phyloP scores from a whole-genome alignment of 495 filamentous ascomycete species.

The Letharia lupina region DNA sequence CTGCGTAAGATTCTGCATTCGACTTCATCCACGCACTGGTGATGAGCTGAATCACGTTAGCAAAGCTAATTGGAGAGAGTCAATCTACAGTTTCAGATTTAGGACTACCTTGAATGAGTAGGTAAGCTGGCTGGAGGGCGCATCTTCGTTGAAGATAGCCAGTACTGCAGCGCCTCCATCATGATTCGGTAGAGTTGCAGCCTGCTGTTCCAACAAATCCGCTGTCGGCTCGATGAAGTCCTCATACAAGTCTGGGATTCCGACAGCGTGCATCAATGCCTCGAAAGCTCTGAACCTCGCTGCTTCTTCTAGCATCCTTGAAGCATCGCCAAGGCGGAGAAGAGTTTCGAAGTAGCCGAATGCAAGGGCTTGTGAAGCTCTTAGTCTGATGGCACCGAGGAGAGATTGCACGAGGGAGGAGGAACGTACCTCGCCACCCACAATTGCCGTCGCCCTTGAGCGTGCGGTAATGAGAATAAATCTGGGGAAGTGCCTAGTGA shows the following conservation, averaged over 20 bases:
- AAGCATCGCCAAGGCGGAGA: constrained; percentile 53
- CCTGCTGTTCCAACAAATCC: constrained; percentile 52
- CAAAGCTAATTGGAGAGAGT: constrained; percentile 3
- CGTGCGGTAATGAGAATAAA: constrained; percentile 79
- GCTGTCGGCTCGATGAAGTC: constrained; percentile 74
- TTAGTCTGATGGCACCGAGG: constrained; percentile 3
- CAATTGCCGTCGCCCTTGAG: constrained; percentile 93
- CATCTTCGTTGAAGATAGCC: constrained; percentile 66
- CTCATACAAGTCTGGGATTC: constrained; percentile 61
- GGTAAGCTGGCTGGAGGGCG: constrained; percentile 62
- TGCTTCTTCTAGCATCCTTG: constrained; percentile 58
- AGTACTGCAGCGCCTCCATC: constrained; percentile 55
- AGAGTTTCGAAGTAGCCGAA: constrained; percentile 90
- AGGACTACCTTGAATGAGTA: constrained; percentile 55
- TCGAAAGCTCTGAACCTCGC: constrained; percentile 63
- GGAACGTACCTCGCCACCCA: constrained; percentile 80
- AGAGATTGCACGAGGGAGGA: constrained; percentile 13
- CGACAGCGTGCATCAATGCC: constrained; percentile 60
- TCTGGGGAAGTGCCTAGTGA: constrained; percentile 64
- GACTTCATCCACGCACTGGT: constrained; percentile 83
- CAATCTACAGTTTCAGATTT: background rate
- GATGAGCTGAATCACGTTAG: constrained; percentile 51
- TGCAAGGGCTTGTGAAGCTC: constrained; percentile 59
- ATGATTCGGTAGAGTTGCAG: constrained; percentile 42
- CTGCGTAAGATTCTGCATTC: constrained; percentile 55